Evolutionary conservation across 202 grass and related monocot species (phyloP), one percentile per base, ranked within the genome.

Genomic region (Miscanthus sacchariflorus): DNA sequence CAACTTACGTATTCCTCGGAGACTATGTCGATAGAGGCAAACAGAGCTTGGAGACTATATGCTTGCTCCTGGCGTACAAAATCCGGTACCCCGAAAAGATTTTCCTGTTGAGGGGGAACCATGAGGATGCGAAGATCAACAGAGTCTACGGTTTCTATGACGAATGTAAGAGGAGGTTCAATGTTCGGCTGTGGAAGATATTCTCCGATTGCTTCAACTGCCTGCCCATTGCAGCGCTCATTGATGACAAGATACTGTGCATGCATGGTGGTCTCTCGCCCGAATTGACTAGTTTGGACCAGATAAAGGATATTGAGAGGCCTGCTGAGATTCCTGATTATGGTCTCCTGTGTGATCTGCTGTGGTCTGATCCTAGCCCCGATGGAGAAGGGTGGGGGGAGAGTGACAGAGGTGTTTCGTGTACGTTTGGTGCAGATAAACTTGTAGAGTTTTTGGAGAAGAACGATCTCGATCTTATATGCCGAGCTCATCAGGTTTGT

Each of bases 201-300:
- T 95, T 95, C 83, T 95, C 90, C 46, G 93, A 95, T 89, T 95
- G 90, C 88, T 95, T 95, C 83, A 89, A 95, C 86, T 95, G 93
- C 83, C 82, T 95, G 46, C 93, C 93, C 65, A 90, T 95, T 42
- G 88, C 93, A 45, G 93, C 93, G n/a, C 68, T 95, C 24, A 92
- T 95, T 59, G 93, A 92, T 67, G 88, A 90, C 61, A 95, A 90
- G 79, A 90, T 95, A 84, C 75, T 95, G 76, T 95, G 93, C 80
- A 95, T 95, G 93, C 90, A 95, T 70, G 93, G 93, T 61, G 93
- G 93, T 48, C 90, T 95, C 76, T 95, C 93, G 23, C 93, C 93
- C 11, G 93, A 95, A 76, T 68, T 95, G 85, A 82, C 33, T 74
- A 92, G 81, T 82, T 77, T 95, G 30, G 86, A 92, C 61, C 82